Conservation (phyloP, 169 alveolate genomes). For the Plasmodium coatneyi region DNA sequence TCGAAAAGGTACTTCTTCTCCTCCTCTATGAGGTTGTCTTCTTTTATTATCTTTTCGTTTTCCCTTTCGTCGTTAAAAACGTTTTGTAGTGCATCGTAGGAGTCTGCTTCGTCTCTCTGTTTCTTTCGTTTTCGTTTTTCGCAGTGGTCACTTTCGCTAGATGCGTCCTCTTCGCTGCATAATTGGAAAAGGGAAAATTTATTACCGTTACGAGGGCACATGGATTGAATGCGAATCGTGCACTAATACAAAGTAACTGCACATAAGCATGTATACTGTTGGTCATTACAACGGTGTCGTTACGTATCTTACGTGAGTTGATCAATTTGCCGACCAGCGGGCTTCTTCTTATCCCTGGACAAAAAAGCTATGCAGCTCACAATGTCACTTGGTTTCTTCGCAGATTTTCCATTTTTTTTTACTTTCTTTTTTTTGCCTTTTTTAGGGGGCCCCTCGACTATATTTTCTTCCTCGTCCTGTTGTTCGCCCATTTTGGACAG, state of each 20-base stretch:
- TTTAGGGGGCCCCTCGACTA: neutral
- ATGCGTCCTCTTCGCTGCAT: neutral
- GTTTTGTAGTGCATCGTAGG: neutral
- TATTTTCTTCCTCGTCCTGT: neutral
- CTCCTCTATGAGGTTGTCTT: conserved; percentile 12
- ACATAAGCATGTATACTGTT: neutral
- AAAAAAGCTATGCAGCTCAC: conserved; percentile 31
- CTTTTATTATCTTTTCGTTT: conserved; percentile 5
- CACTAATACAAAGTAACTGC: neutral
- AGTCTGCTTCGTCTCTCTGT: neutral
- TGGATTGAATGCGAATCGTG: neutral
- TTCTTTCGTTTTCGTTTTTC: neutral
- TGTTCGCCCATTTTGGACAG: neutral
- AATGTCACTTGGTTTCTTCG: conserved; percentile 23
- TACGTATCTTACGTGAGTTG: neutral
- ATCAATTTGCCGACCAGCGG: neutral
- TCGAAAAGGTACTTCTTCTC: conserved; percentile 42
- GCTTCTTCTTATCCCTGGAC: conserved; percentile 9
- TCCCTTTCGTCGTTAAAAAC: conserved; percentile 32
- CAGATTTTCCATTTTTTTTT: neutral
- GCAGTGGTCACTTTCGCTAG: neutral
- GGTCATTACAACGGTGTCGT: neutral
- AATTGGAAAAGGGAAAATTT: neutral
- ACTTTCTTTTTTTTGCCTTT: neutral
- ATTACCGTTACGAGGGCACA: neutral